Base-by-base conservation (phyloP, 2,329 filamentous ascomycete species). In the Mycogone perniciosa region DNA sequence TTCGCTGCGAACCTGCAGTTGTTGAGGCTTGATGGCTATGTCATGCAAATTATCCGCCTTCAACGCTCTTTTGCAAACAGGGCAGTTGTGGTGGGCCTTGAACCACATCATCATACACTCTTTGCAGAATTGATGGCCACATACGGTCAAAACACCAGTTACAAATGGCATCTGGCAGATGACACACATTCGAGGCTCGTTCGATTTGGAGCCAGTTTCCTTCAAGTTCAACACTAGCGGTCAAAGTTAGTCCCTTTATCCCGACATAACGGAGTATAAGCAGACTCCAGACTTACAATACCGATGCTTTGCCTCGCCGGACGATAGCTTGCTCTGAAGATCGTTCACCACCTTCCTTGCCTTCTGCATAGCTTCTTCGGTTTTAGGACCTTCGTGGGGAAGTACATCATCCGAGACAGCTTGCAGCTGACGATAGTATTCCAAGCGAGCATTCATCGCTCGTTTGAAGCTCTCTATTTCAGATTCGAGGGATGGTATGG, bases 71-170 rank as follows among this genome's bases (percentile, higher is more conserved):
- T 96, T 96, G 74, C 93, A 99, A 5, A 89, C 77, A 0, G 92
- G 92, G 59, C 92, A 97, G 46, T 81, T 92, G 13, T 76, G 79
- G 59, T 90, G 84, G 31, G 80, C 75, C 51, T 73, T 76, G 72
- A 86, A 89, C 93, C 93, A 97, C 9, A 82, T 59, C 35, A 76
- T 75, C 58, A 97, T 85, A 66, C 93, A 97, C 30, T 89, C 86
- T 61, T 89, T 90, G 72, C 92, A 96, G 64, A 90, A 97, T 56
- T 89, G 82, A 63, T 99, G 93, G 0, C 92, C 92, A 64, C 93
- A 97, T 1, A 89, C 79, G 0, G 92, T 96, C 54, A 92, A 74
- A 47, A 87, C 81, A 48, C 92, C 92, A n/a, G 82, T 73, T 52
- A 86, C 83, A 60, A 96, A 95, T 0, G 75, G 64, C 8, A 79